Evolutionary conservation across 1,284 basidiomycete genomes (phyloP).

Genomic region (Phellinidium pouzarii): DNA sequence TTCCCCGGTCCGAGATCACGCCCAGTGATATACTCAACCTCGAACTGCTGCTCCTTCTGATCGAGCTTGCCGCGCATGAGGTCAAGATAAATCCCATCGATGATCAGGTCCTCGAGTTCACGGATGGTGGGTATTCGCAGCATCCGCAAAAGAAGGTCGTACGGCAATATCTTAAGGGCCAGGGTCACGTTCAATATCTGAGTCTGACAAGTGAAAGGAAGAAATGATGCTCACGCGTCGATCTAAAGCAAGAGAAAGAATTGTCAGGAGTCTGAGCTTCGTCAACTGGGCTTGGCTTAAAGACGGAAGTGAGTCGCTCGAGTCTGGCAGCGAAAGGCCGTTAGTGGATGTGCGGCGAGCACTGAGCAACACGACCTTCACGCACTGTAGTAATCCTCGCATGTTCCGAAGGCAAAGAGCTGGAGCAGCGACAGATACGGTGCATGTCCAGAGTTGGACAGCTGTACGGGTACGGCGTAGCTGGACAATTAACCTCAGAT

Average conservation of each 20-base stretch:
- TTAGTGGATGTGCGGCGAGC: background rate
- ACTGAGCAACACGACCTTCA: background rate
- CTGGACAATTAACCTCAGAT: too few species aligned
- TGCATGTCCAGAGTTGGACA: slow-evolving; percentile 53
- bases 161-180: slow-evolving; percentile 60
- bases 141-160: slow-evolving; percentile 54
- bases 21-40: slow-evolving; percentile 88
- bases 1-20: slow-evolving; percentile 74
- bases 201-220: background rate
- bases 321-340: slow-evolving; percentile 34
- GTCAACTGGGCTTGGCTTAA: slow-evolving; percentile 67
- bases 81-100: slow-evolving; percentile 90
- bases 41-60: slow-evolving; percentile 79
- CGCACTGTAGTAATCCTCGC: slow-evolving; percentile 63
- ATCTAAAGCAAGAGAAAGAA: slow-evolving; percentile 73
- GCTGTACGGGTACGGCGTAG: slow-evolving; percentile 36
- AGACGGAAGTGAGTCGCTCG: slow-evolving; percentile 58
- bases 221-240: slow-evolving; percentile 51
- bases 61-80: slow-evolving; percentile 86
- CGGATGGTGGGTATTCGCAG: slow-evolving; percentile 73
- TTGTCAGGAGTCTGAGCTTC: slow-evolving; percentile 89
- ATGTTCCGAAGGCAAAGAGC: slow-evolving; percentile 86
- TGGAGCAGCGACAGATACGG: slow-evolving; percentile 62
- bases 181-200: background rate
- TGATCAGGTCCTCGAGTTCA: slow-evolving; percentile 91